A percentile compares a stretch with the other conserved stretches of the same genome.
These are phyloP conservation scores for Silene uniflora DNA, from an alignment of 148 eudicot genomes.

Conservation along the genomic window DNA sequence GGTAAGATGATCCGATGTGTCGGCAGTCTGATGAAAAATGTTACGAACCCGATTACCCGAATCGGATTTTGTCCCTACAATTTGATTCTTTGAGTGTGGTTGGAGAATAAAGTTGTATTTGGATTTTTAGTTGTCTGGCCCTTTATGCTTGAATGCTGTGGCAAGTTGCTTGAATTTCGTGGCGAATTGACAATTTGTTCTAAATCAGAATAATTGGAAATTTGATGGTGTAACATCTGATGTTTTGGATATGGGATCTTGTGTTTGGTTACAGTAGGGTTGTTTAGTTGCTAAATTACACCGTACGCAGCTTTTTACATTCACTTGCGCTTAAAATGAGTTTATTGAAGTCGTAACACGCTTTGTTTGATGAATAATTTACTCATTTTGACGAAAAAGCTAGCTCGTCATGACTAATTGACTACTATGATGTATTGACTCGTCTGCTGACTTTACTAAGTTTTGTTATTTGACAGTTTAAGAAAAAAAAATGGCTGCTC, in stretches of 20 bases:
- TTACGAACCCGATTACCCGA: too few relatives aligned
- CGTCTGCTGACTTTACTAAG: background rate
- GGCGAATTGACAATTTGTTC: background rate
- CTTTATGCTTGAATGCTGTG: background rate
- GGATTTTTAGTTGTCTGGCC: background rate
- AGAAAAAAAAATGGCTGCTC: background rate
- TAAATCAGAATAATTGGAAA: background rate
- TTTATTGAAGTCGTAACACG: too few relatives aligned
- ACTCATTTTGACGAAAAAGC: too few relatives aligned
- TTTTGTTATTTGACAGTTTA: background rate
- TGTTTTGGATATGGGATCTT: background rate
- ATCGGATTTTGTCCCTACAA: too few relatives aligned
- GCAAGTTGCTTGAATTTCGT: background rate
- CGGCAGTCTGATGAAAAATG: background rate
- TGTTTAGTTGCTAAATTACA: too few relatives aligned
- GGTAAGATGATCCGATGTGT: background rate
- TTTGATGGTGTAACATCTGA: background rate
- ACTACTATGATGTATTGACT: background rate
- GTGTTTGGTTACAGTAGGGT: too few relatives aligned
- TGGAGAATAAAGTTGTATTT: background rate
- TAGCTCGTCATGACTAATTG: too few relatives aligned
- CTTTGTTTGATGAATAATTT: too few relatives aligned
- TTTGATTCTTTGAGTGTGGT: conserved; percentile 15
- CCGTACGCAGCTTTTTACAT: too few relatives aligned
- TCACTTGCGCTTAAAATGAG: too few relatives aligned